A percentile compares a stretch with the other conserved stretches of the same genome.
phyloP scores from a whole-genome alignment of 2,329 filamentous ascomycete species.

The Leptographium galeiforme region DNA sequence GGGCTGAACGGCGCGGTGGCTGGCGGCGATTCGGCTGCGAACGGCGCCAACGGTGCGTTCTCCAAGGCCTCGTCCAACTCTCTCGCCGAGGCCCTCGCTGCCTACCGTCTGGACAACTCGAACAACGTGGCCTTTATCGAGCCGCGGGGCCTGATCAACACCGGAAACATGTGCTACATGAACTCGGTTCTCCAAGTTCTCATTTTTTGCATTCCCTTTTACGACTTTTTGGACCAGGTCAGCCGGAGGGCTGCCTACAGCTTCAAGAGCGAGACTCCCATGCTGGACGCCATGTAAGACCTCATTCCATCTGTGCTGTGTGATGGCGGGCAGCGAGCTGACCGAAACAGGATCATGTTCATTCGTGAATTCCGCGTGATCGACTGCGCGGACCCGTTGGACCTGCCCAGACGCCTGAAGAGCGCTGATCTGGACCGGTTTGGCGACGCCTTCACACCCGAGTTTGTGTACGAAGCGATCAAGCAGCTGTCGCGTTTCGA shows the following conservation, averaged over 20 bases:
- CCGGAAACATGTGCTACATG: conserved; percentile 99
- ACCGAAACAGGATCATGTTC: conserved; percentile 65
- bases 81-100: conserved; percentile 62
- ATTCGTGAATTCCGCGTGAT: conserved; percentile 84
- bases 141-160: conserved; percentile 87
- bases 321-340: background rate
- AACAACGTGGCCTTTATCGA: conserved; percentile 72
- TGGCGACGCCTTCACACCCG: conserved; percentile 81
- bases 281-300: conserved; percentile 81
- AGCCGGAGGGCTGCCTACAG: conserved; percentile 73
- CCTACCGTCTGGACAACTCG: conserved; percentile 53
- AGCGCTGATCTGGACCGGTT: conserved; percentile 76
- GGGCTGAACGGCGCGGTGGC: conserved; percentile 15
- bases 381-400: conserved; percentile 60
- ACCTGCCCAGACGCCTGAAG: conserved; percentile 63
- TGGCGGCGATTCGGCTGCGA: conserved; percentile 10
- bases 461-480: conserved; percentile 92
- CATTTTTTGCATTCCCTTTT: conserved; percentile 87
- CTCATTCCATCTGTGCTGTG: background rate
- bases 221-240: conserved; percentile 80
- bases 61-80: conserved; percentile 38
- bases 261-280: conserved; percentile 88
- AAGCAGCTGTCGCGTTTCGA: conserved; percentile 75
- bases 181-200: conserved; percentile 96
- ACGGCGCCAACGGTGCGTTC: conserved; percentile 20